Evolutionary conservation across 148 eudicot genomes (phyloP), one percentile per base, ranked within the genome.

Genomic region (Rhododendron vialii): DNA sequence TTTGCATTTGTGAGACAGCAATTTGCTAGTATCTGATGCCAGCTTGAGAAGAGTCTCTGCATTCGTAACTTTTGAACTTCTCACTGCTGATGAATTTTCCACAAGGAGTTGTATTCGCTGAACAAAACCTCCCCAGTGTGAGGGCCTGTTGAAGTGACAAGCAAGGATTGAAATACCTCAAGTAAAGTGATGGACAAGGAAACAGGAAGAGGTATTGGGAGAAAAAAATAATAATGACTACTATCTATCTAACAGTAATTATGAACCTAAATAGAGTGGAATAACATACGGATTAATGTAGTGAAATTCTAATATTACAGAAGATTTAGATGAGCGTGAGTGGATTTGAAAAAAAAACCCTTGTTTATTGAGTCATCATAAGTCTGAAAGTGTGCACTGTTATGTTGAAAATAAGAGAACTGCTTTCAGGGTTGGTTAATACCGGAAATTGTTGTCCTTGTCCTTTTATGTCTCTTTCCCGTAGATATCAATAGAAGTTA

Each of bases 51-150:
- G 92, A 76, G 83, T 67, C 87, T 93, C 92, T n/a, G 92, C 91
- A 88, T 88, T 90, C 79, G 87, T 69, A 83, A 83, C 84, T 84
- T 92, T 88, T 45, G 96, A 92, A 63, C 90, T 93, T 84, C 88
- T 91, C 79, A 93, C 86, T 79, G 93, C 90, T 75, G 92, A 87
- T 61, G 98, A 93, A 75, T 93, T 93, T 65, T 89, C 88, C 36
- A 88, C 90, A 78, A 97, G 95, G 84, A 97, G 86, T 86, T 93
- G 89, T 69, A 94, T 82, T 18, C 91, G 84, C 89, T 94, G 93
- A 43, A 91, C 90, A 85, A 97, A 93, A 50, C 78, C 59, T 75
- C 86, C 91, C 98, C 99, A 97, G 38, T 89, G 92, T 63, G 88
- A 84, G 59, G 94, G 92, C 96, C 99, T 97, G 88, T 65, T 12